Evolutionary conservation across 768 basidiomycete species (phyloP).

Genomic region (Mycena albidolilacea): DNA sequence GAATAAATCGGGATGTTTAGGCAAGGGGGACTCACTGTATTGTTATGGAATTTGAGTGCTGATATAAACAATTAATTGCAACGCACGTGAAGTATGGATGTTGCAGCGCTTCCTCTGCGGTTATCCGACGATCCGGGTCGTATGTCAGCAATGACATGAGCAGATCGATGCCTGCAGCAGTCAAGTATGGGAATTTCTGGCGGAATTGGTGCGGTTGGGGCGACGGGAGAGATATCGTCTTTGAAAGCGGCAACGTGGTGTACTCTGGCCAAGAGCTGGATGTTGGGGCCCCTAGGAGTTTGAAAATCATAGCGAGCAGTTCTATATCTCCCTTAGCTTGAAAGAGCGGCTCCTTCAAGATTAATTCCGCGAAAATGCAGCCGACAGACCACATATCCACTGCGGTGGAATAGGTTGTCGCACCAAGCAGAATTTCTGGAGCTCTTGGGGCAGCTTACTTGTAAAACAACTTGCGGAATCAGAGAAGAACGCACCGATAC

Average conservation of each 20-base stretch:
- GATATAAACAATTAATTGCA: conserved; percentile 19
- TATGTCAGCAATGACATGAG: conserved; percentile 88
- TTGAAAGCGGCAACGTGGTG: conserved; percentile 81
- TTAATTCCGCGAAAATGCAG: conserved; percentile 97
- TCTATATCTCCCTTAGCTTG: conserved; percentile 97
- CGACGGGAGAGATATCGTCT: conserved; percentile 81
- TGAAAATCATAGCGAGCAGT: conserved; percentile 94
- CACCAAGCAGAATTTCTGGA: conserved; percentile 95
- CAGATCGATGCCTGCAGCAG: conserved; percentile 87
- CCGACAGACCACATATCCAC: conserved; percentile 99
- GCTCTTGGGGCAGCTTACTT: conserved; percentile 66
- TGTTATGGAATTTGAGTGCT: conserved; percentile 14
- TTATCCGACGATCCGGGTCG: conserved; percentile 89
- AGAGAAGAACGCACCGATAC: conserved; percentile 81
- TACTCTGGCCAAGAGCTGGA: conserved; percentile 91
- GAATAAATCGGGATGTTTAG: conserved; percentile 97
- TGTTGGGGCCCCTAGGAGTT: conserved; percentile 94
- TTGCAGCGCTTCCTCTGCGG: conserved; percentile 89
- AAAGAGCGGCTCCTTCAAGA: conserved; percentile 96
- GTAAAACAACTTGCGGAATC: conserved; percentile 36
- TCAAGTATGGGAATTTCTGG: conserved; percentile 89
- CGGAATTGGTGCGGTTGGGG: conserved; percentile 84
- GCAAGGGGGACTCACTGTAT: conserved; percentile 89
- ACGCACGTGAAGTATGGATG: conserved; percentile 94
- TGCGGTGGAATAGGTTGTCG: conserved; percentile 93